Evolutionary conservation across 73 alveolate species (phyloP), one percentile per base, ranked within the genome.

Genomic region (Symbiodinium natans): DNA sequence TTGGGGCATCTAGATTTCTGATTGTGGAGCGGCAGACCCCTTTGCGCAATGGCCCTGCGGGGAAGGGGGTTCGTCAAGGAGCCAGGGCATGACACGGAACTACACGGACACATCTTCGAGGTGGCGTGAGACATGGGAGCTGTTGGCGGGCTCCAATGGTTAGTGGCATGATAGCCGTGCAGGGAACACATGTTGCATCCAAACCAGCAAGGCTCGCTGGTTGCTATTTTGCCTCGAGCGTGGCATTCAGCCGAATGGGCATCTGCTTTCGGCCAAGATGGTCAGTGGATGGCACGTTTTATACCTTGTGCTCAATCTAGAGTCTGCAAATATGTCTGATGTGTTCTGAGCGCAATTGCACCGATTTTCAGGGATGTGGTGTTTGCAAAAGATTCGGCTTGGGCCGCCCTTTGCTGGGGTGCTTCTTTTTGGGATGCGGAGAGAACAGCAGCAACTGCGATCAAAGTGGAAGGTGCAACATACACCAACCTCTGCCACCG

Each of bases 151-250:
- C 74, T 8, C 15, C 34, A 59, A 59, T 17, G 77, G 77, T 59
- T 59, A 33, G 77, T 59, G 77, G 77, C 77, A 59, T 59, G 77
- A 59, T 59, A 13, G 77, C 77, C 77, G 77, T 1, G 31, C 77
- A 27, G 23, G 77, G 77, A 59, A 59, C 77, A 59, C 77, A 59
- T 59, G 77, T 33, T 59, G 77, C 77, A 59, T 23, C 34, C 77
- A 27, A 5, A 59, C 77, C 0, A 33, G 77, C n/a, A 21, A 19
- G 5, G 77, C 36, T 27, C 6, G 77, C 34, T 59, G 77, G 77
- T n/a, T 19, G 77, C 38, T 59, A 59, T 59, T 59, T 33, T 59
- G 77, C 77, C 77, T 59, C 34, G 77, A 59, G 77, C 77, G 77
- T 5, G 36, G 77, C 77, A 0, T 59, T 59, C 77, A 59, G 7